Conservation (phyloP, 2,329 filamentous ascomycete species). For the Claviceps maximensis region DNA sequence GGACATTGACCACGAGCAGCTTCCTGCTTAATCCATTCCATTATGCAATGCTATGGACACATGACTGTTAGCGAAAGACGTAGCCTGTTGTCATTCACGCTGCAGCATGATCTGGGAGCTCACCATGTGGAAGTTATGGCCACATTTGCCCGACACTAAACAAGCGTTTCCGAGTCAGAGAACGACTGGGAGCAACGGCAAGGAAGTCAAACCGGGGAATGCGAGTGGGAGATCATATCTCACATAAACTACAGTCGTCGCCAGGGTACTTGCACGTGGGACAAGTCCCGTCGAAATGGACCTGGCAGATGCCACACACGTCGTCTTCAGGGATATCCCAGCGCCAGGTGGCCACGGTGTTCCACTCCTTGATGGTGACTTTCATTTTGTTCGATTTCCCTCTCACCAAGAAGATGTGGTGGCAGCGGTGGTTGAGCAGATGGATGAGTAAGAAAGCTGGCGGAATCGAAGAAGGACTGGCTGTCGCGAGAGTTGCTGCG, state of each 20-base stretch:
- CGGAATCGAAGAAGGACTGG: neutral
- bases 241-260: constrained; percentile 85
- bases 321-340: constrained; percentile 98
- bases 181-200: neutral
- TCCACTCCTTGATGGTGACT: constrained; percentile 86
- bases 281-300: constrained; percentile 95
- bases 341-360: constrained; percentile 88
- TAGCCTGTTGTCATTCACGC: neutral
- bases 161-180: neutral
- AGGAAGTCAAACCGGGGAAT: neutral
- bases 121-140: constrained; percentile 97
- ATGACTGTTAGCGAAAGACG: neutral
- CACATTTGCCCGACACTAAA: constrained; percentile 86
- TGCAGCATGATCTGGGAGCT: constrained; percentile 11
- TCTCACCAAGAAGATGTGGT: neutral
- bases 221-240: neutral
- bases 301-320: constrained; percentile 95
- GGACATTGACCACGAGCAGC: constrained; percentile 87
- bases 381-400: constrained; percentile 50
- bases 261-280: constrained; percentile 96
- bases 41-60: constrained; percentile 67
- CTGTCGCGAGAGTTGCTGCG: neutral
- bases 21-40: constrained; percentile 93
- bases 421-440: neutral
- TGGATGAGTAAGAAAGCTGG: neutral